phyloP scores from a whole-genome alignment of 768 basidiomycete species.

The Pisolithus sp. region DNA sequence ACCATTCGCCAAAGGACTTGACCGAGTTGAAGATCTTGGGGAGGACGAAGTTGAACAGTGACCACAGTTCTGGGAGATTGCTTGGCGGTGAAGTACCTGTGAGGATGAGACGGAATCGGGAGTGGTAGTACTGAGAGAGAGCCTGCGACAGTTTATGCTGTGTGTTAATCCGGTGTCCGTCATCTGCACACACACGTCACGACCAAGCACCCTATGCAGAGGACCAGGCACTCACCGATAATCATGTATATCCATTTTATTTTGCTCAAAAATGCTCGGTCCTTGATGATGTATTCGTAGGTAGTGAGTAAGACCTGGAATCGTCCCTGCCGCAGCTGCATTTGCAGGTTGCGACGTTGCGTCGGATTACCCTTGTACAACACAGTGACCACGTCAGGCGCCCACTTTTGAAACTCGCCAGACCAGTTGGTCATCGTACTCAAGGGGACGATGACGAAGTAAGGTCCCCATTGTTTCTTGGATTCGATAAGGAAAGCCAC shows the following conservation, averaged over 20 bases:
- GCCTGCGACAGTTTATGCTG: slow-evolving; percentile 87
- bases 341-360: slow-evolving; percentile 72
- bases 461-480: slow-evolving; percentile 89
- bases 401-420: slow-evolving; percentile 97
- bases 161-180: slow-evolving; percentile 97
- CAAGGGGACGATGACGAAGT: slow-evolving; percentile 91
- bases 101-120: slow-evolving; percentile 87
- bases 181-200: slow-evolving; percentile 43
- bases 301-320: slow-evolving; percentile 94
- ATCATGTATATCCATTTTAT: slow-evolving; percentile 98
- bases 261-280: slow-evolving; percentile 83
- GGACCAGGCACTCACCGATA: slow-evolving; percentile 51
- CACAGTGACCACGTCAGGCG: slow-evolving; percentile 70
- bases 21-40: slow-evolving; percentile 98
- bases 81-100: slow-evolving; percentile 96
- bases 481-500: slow-evolving; percentile 88
- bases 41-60: slow-evolving; percentile 89
- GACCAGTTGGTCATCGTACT: slow-evolving; percentile 98
- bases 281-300: slow-evolving; percentile 97
- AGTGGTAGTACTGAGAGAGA: slow-evolving; percentile 87
- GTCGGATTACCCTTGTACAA: slow-evolving; percentile 90
- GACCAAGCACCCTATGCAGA: not conserved
- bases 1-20: slow-evolving; percentile 99
- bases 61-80: slow-evolving; percentile 94
- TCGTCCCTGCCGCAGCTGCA: slow-evolving; percentile 67